Conservation (phyloP, 768 basidiomycete species). For the Collybiopsis luxurians region DNA sequence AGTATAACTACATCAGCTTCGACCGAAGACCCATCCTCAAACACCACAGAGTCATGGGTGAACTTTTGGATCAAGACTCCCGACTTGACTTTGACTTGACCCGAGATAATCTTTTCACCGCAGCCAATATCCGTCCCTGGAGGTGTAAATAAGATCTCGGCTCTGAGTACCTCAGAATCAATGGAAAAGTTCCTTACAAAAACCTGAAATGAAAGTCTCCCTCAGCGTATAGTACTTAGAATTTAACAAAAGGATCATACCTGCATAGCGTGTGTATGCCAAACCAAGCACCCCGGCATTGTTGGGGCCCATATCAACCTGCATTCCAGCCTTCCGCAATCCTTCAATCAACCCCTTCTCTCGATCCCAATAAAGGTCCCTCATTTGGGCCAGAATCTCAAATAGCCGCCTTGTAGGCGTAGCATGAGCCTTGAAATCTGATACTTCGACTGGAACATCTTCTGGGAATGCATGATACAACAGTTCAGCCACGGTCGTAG, state of each 20-base stretch:
- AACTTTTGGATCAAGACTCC: slow-evolving; percentile 39
- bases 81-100: slow-evolving; percentile 57
- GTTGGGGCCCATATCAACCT: not conserved
- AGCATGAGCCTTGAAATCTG: not conserved
- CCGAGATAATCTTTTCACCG: slow-evolving; percentile 47
- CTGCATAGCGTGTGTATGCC: not conserved
- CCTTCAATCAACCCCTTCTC: slow-evolving; percentile 2
- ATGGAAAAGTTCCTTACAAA: not conserved
- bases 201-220: not conserved
- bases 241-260: not conserved
- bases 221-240: too few species aligned
- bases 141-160: not conserved
- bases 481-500: not conserved
- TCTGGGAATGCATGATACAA: not conserved
- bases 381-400: not conserved
- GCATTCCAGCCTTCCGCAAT: not conserved
- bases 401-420: not conserved
- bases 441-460: slow-evolving; percentile 1
- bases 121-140: slow-evolving; percentile 45
- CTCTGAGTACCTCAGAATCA: not conserved
- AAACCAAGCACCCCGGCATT: not conserved
- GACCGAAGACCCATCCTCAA: slow-evolving; percentile 34
- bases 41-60: slow-evolving; percentile 28
- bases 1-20: slow-evolving; percentile 46
- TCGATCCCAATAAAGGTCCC: not conserved